Base-by-base conservation (phyloP, 2,329 filamentous ascomycete species). In the Paracoccidioides brasiliensis region DNA sequence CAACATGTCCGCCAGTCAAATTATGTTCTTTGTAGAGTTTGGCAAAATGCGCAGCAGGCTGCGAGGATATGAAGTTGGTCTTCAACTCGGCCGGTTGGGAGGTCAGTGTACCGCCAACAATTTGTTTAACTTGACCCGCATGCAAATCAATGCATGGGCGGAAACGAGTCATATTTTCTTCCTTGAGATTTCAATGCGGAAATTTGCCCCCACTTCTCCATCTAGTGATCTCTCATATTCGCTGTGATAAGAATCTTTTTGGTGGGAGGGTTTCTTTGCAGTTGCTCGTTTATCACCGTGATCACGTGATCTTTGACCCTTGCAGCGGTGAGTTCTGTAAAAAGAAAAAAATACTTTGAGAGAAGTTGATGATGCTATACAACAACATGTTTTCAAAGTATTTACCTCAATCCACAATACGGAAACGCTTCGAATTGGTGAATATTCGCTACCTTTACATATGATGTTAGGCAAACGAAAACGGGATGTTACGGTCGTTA, bases 101-200 rank as follows among this genome's bases (percentile, higher is more conserved):
- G 72, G 86, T 85, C 59, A 98, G 80, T 1, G 93, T 97, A 57
- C 93, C 91, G 63, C 93, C 93, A 43, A 98, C 90, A 64, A 98
- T 98, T 72, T 98, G 93, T 76, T 98, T 98, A 57, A 98, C 93
- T 68, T 91, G 85, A 12, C 93, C 93, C n/a, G 90, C 85, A 71
- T 98, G 93, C 54, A 98, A 81, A 74, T 98, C 93, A 71, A 98
- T 97, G 68, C 93, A 98, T 22, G 93, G 93, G 42, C 93, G 80
- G 68, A 98, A 98, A 63, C 85, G 83, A 2, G 93, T 97, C 93
- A 98, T 95, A 45, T 59, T 74, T 55, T 41, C 35, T 28, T 50
- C 10, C 15, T 6, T 49, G 14, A 28, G 3, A 37, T 51, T 32
- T 9, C 12, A 15, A 41, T 28, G 6, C n/a, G 35, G 35, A 28